These are phyloP conservation scores for Alternaria triticina DNA, from an alignment of 2,329 filamentous ascomycete species.

Conservation along the genomic window DNA sequence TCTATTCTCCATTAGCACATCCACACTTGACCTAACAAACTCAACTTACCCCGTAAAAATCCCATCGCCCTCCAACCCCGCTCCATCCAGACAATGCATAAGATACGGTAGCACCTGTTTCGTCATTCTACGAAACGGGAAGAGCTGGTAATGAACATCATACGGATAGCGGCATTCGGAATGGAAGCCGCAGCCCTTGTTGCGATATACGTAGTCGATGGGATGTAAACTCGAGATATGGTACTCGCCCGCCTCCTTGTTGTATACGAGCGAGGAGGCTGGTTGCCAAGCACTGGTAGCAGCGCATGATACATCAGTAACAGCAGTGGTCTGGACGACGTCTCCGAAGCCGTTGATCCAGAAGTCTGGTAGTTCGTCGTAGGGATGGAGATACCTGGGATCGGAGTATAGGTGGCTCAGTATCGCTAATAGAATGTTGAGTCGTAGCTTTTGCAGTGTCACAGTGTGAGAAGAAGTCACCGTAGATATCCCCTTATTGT, in stretches of 20 bases:
- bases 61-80: neutral
- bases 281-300: too few species aligned
- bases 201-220: neutral
- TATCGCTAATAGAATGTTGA: neutral
- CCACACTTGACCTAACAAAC: too few species aligned
- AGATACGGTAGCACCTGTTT: neutral
- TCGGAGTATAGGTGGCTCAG: neutral
- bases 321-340: neutral
- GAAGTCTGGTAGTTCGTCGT: neutral
- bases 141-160: neutral
- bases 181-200: too few species aligned
- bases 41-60: too few species aligned
- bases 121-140: neutral
- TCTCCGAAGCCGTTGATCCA: neutral
- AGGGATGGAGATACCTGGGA: too few species aligned
- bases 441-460: neutral
- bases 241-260: too few species aligned
- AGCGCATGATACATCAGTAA: too few species aligned
- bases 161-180: rapidly evolving
- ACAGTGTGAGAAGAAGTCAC: neutral
- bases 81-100: neutral
- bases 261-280: neutral
- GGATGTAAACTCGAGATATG: too few species aligned
- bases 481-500: too few species aligned
- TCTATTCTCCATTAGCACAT: neutral